Base-by-base conservation (phyloP, 106 monocot species). In the Cymbidium sinense region DNA sequence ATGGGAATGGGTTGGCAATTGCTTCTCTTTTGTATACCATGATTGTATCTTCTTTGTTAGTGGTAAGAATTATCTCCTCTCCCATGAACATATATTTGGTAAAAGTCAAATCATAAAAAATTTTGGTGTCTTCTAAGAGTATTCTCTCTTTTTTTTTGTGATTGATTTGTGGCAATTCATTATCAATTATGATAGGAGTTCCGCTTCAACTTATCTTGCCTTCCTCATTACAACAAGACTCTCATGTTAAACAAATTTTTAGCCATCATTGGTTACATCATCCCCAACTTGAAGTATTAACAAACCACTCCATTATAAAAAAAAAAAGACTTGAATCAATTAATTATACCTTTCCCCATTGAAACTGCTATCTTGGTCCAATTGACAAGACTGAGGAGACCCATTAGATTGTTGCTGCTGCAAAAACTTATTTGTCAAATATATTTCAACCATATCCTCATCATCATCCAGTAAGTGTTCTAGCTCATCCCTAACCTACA, bases 401-500 rank as follows among this genome's bases (percentile, higher is more conserved):
- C 81, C 79, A 51, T 74, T 41, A 50, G 65, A 52, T 9, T 81
- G 70, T 30, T 81, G 73, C 52, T 89, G 85, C 74, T 78, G 77
- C 74, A 78, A 23, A 34, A 88, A 33, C 76, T 94, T 94, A 18
- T 91, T 85, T 12, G 94, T 89, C 34, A 94, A 75, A 77, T 94
- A 90, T 91, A 94, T 85, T 77, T 86, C 88, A 62, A 91, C 89
- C 94, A 94, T 94, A 73, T 91, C 94, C 18, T 79, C 83, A 34
- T 94, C 91, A 73, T 91, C 94, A 73, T 94, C 91, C 73, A 94
- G 76, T 39, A 94, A 70, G 47, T 94, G 89, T 76, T 91, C 94
- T 11, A 94, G 82, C 81, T 94, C 94, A 84, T 94, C 91, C 55
- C 94, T 89, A 43, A 94, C 89, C 94, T 94, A 70, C 47, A 81